Base-by-base conservation (phyloP, 2,329 filamentous ascomycete genomes). In the Amylocarpus encephaloides region DNA sequence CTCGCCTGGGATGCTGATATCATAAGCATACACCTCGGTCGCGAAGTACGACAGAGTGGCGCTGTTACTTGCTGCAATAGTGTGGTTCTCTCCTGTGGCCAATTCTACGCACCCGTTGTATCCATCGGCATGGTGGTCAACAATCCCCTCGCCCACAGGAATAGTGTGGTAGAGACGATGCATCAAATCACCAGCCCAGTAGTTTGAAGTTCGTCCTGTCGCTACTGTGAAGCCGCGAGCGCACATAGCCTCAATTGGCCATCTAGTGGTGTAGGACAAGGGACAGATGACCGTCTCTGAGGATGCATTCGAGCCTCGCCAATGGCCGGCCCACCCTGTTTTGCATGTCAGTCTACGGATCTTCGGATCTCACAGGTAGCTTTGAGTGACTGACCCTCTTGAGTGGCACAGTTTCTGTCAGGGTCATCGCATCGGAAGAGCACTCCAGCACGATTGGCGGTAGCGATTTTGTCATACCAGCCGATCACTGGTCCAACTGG, bases 241-340 rank as follows among this genome's bases (percentile, higher is more conserved):
- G 65, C 84, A 87, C 61, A 86, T 71, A 29, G 74, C 73, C 45
- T 75, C 70, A 6, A 87, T 74, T 16, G 73, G 74, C 33, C 73
- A 75, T 43, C 83, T 79, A 42, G 72, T 73, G 34, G 68, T 62
- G 66, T 80, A 87, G 1, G 81, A 85, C 1, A 78, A 70, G 5
- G 75, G 73, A 67, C 83, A 87, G 66, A 87, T 86, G 56, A 86
- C 83, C 2, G 83, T 87, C 66, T 87, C 82, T 1, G 73, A 67
- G 2, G 81, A 80, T 2, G 75, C 82, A 53, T 86, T 86, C 22
- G 66, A 61, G 39, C 83, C 83, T 48, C 84, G 78, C 78, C 78
- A 85, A 70, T 87, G 83, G 32, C 83, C 83, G 41, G 72, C 83
- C 76, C 77, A 86, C 46, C 70, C 81, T 46, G 10, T 16, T 16